These are phyloP conservation scores for Penicillium canariense DNA, from an alignment of 495 filamentous ascomycete species.

Conservation along the genomic window DNA sequence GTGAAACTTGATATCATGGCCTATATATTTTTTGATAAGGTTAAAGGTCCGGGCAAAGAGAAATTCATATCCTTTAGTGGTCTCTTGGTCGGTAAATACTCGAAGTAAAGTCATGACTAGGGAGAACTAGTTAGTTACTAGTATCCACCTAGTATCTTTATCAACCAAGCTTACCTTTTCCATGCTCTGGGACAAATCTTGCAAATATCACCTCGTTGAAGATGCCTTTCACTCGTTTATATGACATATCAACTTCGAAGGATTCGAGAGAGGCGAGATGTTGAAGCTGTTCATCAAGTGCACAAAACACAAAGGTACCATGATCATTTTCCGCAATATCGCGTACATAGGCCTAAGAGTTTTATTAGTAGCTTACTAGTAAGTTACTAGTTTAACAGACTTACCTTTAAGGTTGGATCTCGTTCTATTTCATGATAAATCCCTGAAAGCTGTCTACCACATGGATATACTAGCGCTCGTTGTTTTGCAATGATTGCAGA, in stretches of 20 bases:
- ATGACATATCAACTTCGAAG: conserved; percentile 1
- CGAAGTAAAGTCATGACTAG: background rate
- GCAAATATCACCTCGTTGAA: conserved; percentile 1
- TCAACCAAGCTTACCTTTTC: background rate
- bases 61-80: background rate
- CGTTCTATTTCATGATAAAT: background rate
- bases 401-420: background rate
- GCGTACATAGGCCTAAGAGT: background rate
- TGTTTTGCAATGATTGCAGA: background rate
- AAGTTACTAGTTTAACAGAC: background rate
- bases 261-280: background rate
- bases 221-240: background rate
- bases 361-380: background rate
- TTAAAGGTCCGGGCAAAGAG: background rate
- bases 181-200: background rate
- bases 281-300: background rate
- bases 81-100: background rate
- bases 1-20: background rate
- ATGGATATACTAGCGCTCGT: background rate
- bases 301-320: background rate
- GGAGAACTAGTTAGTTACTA: background rate
- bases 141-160: background rate
- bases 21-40: background rate
- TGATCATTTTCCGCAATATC: background rate
- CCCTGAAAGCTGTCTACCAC: background rate